Evolutionary conservation across 75 land plant genomes (phyloP).

Genomic region (Larix kaempferi): DNA sequence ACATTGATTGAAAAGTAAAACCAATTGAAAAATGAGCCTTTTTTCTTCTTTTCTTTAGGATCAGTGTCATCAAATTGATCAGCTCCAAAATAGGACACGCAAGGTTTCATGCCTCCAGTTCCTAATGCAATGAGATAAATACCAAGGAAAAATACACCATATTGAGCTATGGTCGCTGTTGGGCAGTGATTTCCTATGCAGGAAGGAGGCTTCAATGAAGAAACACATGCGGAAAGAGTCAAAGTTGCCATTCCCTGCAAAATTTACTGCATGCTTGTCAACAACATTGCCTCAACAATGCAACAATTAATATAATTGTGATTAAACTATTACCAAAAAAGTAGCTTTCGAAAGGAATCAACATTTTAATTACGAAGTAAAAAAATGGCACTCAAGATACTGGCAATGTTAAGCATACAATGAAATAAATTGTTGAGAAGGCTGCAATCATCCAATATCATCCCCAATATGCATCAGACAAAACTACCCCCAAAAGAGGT

Average conservation of each 20-base stretch:
- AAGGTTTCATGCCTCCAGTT: constrained; percentile 89
- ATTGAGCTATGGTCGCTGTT: constrained; percentile 22
- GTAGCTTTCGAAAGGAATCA: constrained; percentile 46
- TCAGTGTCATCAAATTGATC: constrained; percentile 92
- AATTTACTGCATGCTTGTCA: too few species aligned
- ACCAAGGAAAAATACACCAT: constrained; percentile 49
- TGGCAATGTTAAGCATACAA: constrained; percentile 45
- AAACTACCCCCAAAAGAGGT: constrained; percentile 87
- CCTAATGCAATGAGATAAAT: constrained; percentile 88
- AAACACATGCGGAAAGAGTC: constrained; percentile 61
- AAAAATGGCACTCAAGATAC: constrained; percentile 17
- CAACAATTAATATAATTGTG: too few species aligned
- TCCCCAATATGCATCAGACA: constrained; percentile 94
- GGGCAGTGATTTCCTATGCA: constrained; percentile 22
- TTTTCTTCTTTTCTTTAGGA: constrained; percentile 57
- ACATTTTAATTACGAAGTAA: constrained; percentile 54
- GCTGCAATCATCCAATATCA: constrained; percentile 83
- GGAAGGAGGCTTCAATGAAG: constrained; percentile 56
- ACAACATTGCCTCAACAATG: too few species aligned
- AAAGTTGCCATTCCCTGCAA: constrained; percentile 78
- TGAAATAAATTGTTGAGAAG: constrained; percentile 74
- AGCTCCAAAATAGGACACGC: constrained; percentile 87
- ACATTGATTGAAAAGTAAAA: constrained; percentile 86
- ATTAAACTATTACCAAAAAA: neutral
- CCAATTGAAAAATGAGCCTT: constrained; percentile 96